Conservation (phyloP, 306 rosid genomes). For the Glycine tomentella region DNA sequence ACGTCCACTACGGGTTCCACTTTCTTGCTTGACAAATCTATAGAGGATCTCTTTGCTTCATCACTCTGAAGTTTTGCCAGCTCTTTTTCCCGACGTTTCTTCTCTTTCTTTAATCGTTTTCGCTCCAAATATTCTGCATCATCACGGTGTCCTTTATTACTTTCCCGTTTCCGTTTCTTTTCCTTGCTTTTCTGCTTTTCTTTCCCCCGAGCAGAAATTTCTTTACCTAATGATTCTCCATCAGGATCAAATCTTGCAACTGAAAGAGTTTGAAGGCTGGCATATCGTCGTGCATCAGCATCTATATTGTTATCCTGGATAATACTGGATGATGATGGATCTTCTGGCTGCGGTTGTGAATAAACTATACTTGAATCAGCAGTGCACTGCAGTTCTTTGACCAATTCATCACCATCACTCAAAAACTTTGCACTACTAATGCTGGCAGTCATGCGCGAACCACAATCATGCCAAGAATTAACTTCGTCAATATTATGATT, state of each 20-base stretch:
- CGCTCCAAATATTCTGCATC: constrained; percentile 82
- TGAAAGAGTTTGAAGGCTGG: constrained; percentile 85
- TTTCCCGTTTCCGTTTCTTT: constrained; percentile 81
- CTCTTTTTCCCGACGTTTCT: constrained; percentile 77
- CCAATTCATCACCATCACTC: constrained; percentile 74
- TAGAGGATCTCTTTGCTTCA: constrained; percentile 49
- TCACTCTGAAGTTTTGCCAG: constrained; percentile 62
- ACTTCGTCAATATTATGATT: constrained; percentile 81
- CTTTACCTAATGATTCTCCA: constrained; percentile 57
- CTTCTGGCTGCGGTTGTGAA: constrained; percentile 61
- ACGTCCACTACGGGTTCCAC: constrained; percentile 55
- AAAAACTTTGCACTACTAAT: constrained; percentile 84
- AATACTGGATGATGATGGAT: constrained; percentile 78
- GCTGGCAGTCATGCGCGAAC: constrained; percentile 94
- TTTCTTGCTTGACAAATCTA: constrained; percentile 55
- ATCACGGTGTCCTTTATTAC: constrained; percentile 64
- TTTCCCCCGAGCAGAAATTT: constrained; percentile 57
- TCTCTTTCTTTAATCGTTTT: constrained; percentile 86
- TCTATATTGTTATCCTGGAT: constrained; percentile 77
- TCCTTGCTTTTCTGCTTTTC: constrained; percentile 73
- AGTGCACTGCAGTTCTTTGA: constrained; percentile 86
- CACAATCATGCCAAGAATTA: constrained; percentile 76
- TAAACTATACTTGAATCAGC: constrained; percentile 81
- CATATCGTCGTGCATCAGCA: constrained; percentile 76
- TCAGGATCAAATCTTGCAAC: constrained; percentile 54